Base-by-base conservation (phyloP, 2,329 filamentous ascomycete genomes). In the Endocalyx cinctus region DNA sequence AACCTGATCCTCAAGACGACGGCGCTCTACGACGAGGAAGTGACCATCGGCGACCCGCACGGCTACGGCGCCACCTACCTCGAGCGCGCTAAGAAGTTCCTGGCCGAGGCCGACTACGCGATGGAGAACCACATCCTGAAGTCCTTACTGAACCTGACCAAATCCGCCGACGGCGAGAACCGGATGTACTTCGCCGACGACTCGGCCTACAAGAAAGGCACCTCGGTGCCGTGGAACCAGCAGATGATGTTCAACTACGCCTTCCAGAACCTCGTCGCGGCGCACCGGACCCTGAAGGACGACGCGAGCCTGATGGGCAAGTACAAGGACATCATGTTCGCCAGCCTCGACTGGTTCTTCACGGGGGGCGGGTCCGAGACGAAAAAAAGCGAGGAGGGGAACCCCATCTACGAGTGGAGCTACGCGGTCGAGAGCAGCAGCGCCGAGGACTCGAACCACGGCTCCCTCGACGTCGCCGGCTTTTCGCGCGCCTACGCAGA, bases 231-330 rank as follows among this genome's bases (percentile, higher is more conserved):
- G 11, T 46, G 42, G 43, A 46, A 46, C 22, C 42, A 46, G 20
- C 43, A 45, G 35, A 45, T 45, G 43, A 46, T 46, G 43, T 46
- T 46, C 32, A 46, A 46, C 34, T 45, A 46, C 33, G 43, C 39
- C 10, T 42, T 46, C 31, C 30, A 45, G 27, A 46, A 41, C 30
- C 43, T 46, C 2, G 28, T 27, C 20, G 31, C 22, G 26, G 41
- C 41, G 15, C 43, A 46, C 20, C 35, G 31, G 18, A 39, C 41
- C 22, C 39, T 46, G 29, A 33, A 27, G 3, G 43, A 45, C 34
- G 39, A 45, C 37, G 27, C 35, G 10, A 27, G 23, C 17, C 25
- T 43, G 19, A 11, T 37, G 8, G 27, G 13, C 5, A 37, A 35
- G 22, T 45, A 45, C 31, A 38, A 37, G 26, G 29, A 29, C 10